phyloP scores from a whole-genome alignment of 306 rosid species.

The Glycine latifolia region DNA sequence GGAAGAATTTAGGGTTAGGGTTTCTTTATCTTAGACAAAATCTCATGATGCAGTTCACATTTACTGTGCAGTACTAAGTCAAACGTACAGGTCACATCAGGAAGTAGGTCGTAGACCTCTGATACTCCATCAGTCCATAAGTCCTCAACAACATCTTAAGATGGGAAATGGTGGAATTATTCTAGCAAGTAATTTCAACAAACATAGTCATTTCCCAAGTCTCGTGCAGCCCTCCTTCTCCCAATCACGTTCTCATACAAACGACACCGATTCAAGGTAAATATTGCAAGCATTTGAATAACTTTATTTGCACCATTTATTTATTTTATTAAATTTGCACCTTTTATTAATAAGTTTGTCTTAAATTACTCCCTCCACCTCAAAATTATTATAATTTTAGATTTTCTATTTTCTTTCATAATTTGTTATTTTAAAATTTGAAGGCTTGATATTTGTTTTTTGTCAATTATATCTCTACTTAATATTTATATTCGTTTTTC shows the following conservation, averaged over 20 bases:
- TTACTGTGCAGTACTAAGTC: constrained; percentile 41
- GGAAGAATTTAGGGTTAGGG: neutral
- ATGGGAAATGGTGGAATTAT: constrained; percentile 58
- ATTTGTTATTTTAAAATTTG: neutral
- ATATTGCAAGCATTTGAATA: neutral
- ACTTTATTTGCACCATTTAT: neutral
- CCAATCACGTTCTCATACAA: constrained; percentile 38
- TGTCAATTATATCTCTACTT: neutral
- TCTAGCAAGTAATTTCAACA: constrained; percentile 44
- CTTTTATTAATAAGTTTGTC: no score
- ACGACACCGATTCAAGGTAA: constrained; percentile 47
- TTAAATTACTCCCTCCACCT: neutral
- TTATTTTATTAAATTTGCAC: no score
- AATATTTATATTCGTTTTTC: neutral
- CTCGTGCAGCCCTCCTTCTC: constrained; percentile 39
- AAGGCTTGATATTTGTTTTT: no score
- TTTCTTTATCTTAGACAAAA: neutral
- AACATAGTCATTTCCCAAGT: constrained; percentile 35
- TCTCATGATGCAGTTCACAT: neutral
- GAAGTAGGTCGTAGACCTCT: constrained; percentile 22
- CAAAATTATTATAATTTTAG: neutral
- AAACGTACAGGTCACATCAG: constrained; percentile 37
- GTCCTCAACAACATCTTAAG: constrained; percentile 45
- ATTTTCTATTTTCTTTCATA: neutral
- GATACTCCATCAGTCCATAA: constrained; percentile 29